These are phyloP conservation scores for Podospora pseudocomata DNA, from an alignment of 495 filamentous ascomycete species.

Conservation along the genomic window DNA sequence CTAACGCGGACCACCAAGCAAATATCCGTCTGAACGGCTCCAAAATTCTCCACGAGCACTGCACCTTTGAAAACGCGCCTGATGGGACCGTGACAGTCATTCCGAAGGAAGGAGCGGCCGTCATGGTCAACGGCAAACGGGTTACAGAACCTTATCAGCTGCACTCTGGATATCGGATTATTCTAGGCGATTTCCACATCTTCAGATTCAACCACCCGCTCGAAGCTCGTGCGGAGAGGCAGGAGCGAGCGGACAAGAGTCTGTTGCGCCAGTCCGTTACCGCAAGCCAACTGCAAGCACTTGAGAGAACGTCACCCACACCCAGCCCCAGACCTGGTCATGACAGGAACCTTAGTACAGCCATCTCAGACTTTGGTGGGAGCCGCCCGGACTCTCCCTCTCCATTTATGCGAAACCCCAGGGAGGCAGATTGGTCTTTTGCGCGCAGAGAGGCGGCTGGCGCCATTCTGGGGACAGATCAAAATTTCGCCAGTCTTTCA, in stretches of 20 bases:
- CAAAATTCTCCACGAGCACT: constrained; percentile 88
- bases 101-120: constrained; percentile 81
- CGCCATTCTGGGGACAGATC: constrained; percentile 86
- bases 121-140: constrained; percentile 95
- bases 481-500: constrained; percentile 80
- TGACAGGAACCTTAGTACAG: constrained; percentile 70
- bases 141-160: constrained; percentile 78
- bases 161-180: constrained; percentile 89
- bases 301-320: constrained; percentile 40
- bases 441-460: constrained; percentile 87
- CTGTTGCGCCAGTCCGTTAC: constrained; percentile 85
- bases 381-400: constrained; percentile 78
- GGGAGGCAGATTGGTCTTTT: constrained; percentile 95
- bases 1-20: constrained; percentile 66
- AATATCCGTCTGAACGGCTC: constrained; percentile 94
- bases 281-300: constrained; percentile 64
- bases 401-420: constrained; percentile 58
- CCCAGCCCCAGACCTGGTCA: constrained; percentile 70
- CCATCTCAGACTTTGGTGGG: constrained; percentile 61
- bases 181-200: constrained; percentile 97
- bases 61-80: constrained; percentile 80
- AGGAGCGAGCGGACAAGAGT: constrained; percentile 62
- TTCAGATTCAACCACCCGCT: constrained; percentile 98
- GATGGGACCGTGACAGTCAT: constrained; percentile 88
- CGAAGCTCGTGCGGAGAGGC: constrained; percentile 89